Conservation (phyloP, 1,139 yeast species). For the Suhomyces coccinellae region DNA sequence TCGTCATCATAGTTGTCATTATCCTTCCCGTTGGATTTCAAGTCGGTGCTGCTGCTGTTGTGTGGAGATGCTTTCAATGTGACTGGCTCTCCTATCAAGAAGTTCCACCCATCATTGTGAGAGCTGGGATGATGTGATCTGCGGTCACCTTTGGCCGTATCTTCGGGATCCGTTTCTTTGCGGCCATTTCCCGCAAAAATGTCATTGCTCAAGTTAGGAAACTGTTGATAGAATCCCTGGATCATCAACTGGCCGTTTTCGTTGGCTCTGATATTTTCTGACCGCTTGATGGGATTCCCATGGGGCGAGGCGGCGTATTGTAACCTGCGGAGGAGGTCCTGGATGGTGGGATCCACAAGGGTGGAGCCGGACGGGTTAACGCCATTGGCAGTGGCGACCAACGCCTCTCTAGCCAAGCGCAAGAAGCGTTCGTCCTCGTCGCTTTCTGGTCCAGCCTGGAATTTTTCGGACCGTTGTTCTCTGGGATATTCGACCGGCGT, state of each 20-base stretch:
- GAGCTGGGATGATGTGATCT: constrained; percentile 19
- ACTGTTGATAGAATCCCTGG: constrained; percentile 42
- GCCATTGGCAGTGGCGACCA: constrained; percentile 46
- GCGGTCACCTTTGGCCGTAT: constrained; percentile 7
- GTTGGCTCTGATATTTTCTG: constrained; percentile 38
- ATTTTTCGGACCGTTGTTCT: background rate
- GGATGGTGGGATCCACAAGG: constrained; percentile 54
- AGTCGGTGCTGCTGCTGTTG: background rate
- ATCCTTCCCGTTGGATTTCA: background rate
- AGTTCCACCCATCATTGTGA: constrained; percentile 38
- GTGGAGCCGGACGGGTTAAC: constrained; percentile 24
- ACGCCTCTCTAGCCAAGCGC: constrained; percentile 46
- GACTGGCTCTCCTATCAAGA: constrained; percentile 32
- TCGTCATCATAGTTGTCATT: constrained; percentile 10
- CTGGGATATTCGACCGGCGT: background rate
- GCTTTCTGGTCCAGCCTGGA: constrained; percentile 8
- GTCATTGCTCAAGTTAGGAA: constrained; percentile 47
- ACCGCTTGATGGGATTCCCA: constrained; percentile 43
- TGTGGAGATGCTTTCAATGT: constrained; percentile 13
- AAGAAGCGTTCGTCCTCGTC: constrained; percentile 46
- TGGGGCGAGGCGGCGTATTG: constrained; percentile 59
- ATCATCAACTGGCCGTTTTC: constrained; percentile 47
- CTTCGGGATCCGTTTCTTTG: constrained; percentile 1
- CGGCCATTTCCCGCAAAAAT: constrained; percentile 27
- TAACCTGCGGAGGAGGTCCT: constrained; percentile 49